Evolutionary conservation across 2,329 filamentous ascomycete species (phyloP).

Genomic region (Biscogniauxia mediterranea): DNA sequence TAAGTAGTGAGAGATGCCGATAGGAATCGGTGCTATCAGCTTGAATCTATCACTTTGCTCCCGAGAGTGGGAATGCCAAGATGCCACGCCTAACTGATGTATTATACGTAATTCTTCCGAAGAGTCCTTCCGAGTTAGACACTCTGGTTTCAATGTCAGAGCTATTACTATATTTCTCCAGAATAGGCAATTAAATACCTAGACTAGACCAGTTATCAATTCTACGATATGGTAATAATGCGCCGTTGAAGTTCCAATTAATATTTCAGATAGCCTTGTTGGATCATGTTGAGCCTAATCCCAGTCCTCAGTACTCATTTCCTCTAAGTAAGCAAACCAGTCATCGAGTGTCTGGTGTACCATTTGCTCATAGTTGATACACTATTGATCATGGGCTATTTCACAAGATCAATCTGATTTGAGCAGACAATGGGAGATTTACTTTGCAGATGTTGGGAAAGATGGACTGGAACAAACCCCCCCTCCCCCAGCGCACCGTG

Average conservation of each 20-base stretch:
- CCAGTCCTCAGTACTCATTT: not conserved
- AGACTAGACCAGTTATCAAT: not conserved
- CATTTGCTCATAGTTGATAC: not conserved
- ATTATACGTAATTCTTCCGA: not conserved
- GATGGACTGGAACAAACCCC: conserved; percentile 7
- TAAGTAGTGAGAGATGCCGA: too few species aligned
- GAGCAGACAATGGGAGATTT: conserved; percentile 14
- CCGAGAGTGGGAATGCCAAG: too few species aligned
- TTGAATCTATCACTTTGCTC: too few species aligned
- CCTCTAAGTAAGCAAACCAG: not conserved
- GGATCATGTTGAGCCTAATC: not conserved
- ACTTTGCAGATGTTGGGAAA: conserved; percentile 19
- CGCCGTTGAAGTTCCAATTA: not conserved
- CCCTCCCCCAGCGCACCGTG: conserved; percentile 4
- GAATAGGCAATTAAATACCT: not conserved
- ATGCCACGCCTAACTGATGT: too few species aligned
- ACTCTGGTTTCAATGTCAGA: not conserved
- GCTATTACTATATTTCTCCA: not conserved
- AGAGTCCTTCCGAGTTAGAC: not conserved
- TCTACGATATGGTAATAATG: too few species aligned
- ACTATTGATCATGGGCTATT: conserved; percentile 8
- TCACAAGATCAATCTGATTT: conserved; percentile 19
- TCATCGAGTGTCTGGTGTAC: not conserved
- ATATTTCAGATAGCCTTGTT: not conserved
- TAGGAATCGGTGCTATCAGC: too few species aligned